Evolutionary conservation across 1,139 yeast species (phyloP).

Genomic region (Kodamaea alishanica): DNA sequence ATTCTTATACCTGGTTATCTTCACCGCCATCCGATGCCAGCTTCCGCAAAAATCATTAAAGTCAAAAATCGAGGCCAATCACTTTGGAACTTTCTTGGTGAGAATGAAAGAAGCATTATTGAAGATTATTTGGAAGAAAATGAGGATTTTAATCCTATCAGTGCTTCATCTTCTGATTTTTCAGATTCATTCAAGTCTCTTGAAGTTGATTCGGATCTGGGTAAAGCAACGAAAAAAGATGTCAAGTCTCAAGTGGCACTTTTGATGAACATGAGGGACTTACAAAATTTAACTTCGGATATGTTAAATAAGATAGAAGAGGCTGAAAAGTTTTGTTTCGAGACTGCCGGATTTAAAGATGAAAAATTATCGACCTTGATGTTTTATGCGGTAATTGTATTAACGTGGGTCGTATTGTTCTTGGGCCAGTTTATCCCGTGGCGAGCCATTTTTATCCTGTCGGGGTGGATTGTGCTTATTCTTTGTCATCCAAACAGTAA

Average conservation of each 20-base stretch:
- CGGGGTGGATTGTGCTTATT: conserved; percentile 52
- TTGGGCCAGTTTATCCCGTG: conserved; percentile 63
- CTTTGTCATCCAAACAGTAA: conserved; percentile 57
- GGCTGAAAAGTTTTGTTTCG: conserved; percentile 54
- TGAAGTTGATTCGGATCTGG: conserved; percentile 9
- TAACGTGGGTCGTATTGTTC: conserved; percentile 36
- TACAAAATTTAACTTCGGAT: conserved; percentile 61
- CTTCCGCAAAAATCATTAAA: conserved; percentile 39
- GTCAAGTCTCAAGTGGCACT: conserved; percentile 42
- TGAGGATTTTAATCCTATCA: conserved; percentile 10
- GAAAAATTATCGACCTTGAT: conserved; percentile 64
- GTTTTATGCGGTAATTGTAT: conserved; percentile 36
- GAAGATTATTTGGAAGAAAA: conserved; percentile 34
- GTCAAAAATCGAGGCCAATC: conserved; percentile 56
- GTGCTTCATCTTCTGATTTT: conserved; percentile 21
- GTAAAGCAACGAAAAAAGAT: conserved; percentile 17
- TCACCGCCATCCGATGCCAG: conserved; percentile 59
- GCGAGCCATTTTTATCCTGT: conserved; percentile 51
- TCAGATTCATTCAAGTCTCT: conserved; percentile 4
- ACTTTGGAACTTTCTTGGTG: conserved; percentile 47
- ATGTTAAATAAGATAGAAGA: conserved; percentile 49
- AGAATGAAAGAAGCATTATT: conserved; percentile 38
- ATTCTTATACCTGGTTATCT: conserved; percentile 70
- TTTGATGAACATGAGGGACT: conserved; percentile 54
- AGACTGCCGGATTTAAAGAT: conserved; percentile 69